Conservation (phyloP, 139 green algal genomes). For the Tetradesmus obliquus region DNA sequence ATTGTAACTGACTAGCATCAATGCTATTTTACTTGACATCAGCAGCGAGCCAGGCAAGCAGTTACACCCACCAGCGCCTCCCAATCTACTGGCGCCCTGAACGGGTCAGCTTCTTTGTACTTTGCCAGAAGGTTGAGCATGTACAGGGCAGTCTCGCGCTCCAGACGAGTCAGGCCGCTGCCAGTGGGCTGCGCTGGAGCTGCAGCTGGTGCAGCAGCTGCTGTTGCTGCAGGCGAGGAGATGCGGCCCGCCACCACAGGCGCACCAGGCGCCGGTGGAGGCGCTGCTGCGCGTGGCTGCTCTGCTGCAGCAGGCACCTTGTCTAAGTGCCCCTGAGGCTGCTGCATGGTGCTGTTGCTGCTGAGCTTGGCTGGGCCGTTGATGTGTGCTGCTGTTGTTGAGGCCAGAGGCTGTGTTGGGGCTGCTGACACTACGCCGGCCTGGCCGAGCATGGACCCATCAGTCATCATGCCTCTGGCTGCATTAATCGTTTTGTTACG, state of each 20-base stretch:
- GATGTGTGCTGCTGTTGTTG: constrained; percentile 5
- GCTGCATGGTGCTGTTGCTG: neutral
- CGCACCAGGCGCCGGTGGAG: neutral
- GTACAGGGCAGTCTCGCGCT: constrained; percentile 13
- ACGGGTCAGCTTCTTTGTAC: constrained; percentile 40
- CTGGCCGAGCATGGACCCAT: neutral
- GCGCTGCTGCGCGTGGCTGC: neutral
- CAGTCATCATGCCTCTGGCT: neutral
- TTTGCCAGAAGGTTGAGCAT: constrained; percentile 28
- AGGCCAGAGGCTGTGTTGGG: neutral
- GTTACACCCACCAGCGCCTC: constrained; percentile 7
- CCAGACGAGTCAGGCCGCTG: constrained; percentile 5
- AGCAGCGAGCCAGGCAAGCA: neutral
- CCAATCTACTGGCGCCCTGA: constrained; percentile 35
- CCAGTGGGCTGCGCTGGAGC: neutral
- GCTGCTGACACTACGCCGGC: neutral
- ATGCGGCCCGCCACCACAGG: neutral
- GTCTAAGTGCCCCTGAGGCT: neutral
- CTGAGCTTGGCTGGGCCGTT: neutral
- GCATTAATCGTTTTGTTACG: neutral
- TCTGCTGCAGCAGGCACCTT: neutral
- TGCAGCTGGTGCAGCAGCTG: neutral
- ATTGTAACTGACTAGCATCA: neutral
- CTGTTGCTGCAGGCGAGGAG: neutral
- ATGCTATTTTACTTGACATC: neutral